phyloP scores from a whole-genome alignment of 129 eudicot species.

The Chrysanthemum makinoi region DNA sequence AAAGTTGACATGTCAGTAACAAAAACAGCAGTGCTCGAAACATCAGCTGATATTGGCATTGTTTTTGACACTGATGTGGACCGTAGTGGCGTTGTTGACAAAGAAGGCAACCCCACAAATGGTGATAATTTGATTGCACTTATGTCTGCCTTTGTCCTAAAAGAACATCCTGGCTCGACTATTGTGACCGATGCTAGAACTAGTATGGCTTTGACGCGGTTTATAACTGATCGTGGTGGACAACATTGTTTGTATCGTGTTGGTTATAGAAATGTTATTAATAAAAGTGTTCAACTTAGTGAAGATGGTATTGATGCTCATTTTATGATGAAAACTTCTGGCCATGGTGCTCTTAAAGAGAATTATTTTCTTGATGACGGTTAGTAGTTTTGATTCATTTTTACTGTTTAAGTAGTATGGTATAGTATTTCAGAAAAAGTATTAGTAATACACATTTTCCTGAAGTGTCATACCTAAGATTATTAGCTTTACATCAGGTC shows the following conservation, averaged over 20 bases:
- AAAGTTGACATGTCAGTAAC: conserved; percentile 87
- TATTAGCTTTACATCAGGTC: too few relatives aligned
- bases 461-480: too few relatives aligned
- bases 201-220: conserved; percentile 68
- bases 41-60: conserved; percentile 86
- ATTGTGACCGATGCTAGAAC: conserved; percentile 95
- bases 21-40: conserved; percentile 66
- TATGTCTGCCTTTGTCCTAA: conserved; percentile 83
- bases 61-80: conserved; percentile 98
- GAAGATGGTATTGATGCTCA: conserved; percentile 72
- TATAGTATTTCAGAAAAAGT: too few relatives aligned
- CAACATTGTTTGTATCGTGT: conserved; percentile 86
- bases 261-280: conserved; percentile 88
- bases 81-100: conserved; percentile 92
- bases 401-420: too few relatives aligned
- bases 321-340: conserved; percentile 93
- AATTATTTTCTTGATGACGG: conserved; percentile 95
- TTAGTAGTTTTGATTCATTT: conserved; percentile 19
- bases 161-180: conserved; percentile 81
- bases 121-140: conserved; percentile 89
- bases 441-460: too few relatives aligned
- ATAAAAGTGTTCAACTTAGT: conserved; percentile 82
- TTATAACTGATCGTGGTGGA: conserved; percentile 72
- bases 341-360: conserved; percentile 96
- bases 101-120: conserved; percentile 80